Percentiles rank a stretch among this genome's conserved stretches.
Evolutionary conservation across 768 basidiomycete species (phyloP).

Genomic region (Rhodosporidiobolus sp.): DNA sequence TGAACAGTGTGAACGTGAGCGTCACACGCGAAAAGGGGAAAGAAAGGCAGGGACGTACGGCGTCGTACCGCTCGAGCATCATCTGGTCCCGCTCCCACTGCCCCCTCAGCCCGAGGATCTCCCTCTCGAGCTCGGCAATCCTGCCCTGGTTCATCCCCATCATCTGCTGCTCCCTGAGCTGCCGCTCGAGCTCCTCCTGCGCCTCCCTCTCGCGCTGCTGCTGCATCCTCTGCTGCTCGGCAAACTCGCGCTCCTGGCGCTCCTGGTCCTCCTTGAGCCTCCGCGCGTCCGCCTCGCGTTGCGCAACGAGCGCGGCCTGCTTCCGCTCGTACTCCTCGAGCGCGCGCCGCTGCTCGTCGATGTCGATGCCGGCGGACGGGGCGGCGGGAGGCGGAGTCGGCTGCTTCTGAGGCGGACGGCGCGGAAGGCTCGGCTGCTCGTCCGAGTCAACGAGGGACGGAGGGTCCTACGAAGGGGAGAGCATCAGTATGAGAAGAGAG

Average conservation of each 20-base stretch:
- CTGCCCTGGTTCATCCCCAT: conserved; percentile 64
- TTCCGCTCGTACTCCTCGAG: conserved; percentile 95
- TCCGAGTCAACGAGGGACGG: conserved; percentile 87
- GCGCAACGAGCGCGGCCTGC: conserved; percentile 76
- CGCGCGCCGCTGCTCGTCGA: conserved; percentile 88
- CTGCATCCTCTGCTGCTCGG: conserved; percentile 79
- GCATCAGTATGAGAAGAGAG: not conserved
- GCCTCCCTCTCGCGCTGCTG: conserved; percentile 81
- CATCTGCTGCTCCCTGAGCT: conserved; percentile 75
- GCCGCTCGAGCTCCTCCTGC: conserved; percentile 69
- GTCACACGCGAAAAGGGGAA: not conserved
- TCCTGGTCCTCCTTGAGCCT: conserved; percentile 71
- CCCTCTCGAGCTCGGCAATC: conserved; percentile 76
- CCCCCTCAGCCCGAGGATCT: conserved; percentile 86
- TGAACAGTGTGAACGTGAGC: not conserved
- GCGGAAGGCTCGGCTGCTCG: conserved; percentile 76
- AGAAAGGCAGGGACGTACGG: conserved; percentile 54
- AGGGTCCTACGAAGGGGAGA: conserved; percentile 67
- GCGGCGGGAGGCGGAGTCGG: conserved; percentile 67
- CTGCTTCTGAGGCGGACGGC: conserved; percentile 59
- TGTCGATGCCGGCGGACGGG: conserved; percentile 63
- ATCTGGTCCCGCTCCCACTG: conserved; percentile 98
- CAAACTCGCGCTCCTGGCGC: conserved; percentile 81
- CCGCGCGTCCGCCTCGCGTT: conserved; percentile 78
- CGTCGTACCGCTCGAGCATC: conserved; percentile 94